Evolutionary conservation across 2,329 filamentous ascomycete genomes (phyloP).

Genomic region (Botryotinia narcissicola): DNA sequence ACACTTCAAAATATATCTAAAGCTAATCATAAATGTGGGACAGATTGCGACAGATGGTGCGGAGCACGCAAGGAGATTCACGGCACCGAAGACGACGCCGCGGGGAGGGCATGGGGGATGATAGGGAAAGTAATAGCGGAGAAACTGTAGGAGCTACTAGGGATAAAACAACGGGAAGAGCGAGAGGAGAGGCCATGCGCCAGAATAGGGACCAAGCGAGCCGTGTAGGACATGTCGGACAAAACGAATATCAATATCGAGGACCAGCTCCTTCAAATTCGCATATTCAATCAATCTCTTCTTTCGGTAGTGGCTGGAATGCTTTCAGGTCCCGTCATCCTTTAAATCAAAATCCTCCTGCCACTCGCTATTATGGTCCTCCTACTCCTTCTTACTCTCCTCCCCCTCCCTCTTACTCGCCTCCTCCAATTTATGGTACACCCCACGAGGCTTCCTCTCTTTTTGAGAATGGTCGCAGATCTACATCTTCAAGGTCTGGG

Average conservation of each 20-base stretch:
- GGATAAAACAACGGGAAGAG: no score
- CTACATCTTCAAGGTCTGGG: not conserved
- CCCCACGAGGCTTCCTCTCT: not conserved
- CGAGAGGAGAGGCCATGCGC: no score
- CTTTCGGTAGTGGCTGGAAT: not conserved
- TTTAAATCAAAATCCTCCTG: fast-evolving
- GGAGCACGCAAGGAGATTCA: no score
- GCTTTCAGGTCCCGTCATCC: not conserved
- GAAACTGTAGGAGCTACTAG: no score
- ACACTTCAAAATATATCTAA: not conserved
- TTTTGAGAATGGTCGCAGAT: not conserved
- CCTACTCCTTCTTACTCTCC: not conserved
- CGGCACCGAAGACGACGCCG: no score
- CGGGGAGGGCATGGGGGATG: not conserved
- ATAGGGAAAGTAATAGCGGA: no score
- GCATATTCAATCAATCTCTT: not conserved
- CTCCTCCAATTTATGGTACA: not conserved
- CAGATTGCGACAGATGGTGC: not conserved
- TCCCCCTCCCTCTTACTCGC: not conserved
- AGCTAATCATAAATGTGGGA: not conserved
- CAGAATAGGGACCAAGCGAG: no score
- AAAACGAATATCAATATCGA: not conserved
- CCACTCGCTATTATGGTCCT: no score
- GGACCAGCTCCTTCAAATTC: not conserved
- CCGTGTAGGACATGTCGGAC: not conserved